A percentile compares a stretch with the other conserved stretches of the same genome.
These are phyloP conservation scores for Penicillium dipodomyicola DNA, from an alignment of 495 filamentous ascomycete genomes.

Conservation along the genomic window DNA sequence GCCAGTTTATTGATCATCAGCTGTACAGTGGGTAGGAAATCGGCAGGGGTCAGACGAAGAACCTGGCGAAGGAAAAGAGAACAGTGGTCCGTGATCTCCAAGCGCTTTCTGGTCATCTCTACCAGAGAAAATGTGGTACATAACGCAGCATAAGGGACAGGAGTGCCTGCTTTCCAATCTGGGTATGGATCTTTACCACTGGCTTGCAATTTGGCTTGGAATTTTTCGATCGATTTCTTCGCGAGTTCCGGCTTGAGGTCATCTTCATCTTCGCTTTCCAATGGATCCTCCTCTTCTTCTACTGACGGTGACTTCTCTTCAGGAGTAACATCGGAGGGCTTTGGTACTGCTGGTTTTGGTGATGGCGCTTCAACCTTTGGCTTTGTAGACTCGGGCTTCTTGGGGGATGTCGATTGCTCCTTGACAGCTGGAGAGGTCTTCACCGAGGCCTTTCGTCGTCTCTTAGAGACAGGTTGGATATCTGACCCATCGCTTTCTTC, in stretches of 20 bases:
- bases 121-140: conserved; percentile 92
- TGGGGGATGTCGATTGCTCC: conserved; percentile 29
- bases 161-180: conserved; percentile 85
- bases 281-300: conserved; percentile 48
- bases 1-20: conserved; percentile 98
- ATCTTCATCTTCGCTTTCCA: conserved; percentile 57
- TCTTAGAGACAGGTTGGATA: conserved; percentile 50
- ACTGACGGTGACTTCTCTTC: conserved; percentile 41
- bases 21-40: conserved; percentile 81
- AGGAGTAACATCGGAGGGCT: conserved; percentile 39
- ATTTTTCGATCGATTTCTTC: conserved; percentile 74
- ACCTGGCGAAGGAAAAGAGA: conserved; percentile 91
- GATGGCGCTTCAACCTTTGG: conserved; percentile 19
- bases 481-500: conserved; percentile 52
- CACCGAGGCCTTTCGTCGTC: conserved; percentile 32
- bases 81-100: conserved; percentile 83
- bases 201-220: conserved; percentile 72
- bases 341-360: conserved; percentile 29
- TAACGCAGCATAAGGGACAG: conserved; percentile 91
- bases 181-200: conserved; percentile 78
- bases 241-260: conserved; percentile 74
- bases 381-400: conserved; percentile 25
- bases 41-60: conserved; percentile 80
- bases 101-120: conserved; percentile 87
- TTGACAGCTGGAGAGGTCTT: conserved; percentile 16